phyloP scores from a whole-genome alignment of 257 asterid genomes.

The Solanum acaule region DNA sequence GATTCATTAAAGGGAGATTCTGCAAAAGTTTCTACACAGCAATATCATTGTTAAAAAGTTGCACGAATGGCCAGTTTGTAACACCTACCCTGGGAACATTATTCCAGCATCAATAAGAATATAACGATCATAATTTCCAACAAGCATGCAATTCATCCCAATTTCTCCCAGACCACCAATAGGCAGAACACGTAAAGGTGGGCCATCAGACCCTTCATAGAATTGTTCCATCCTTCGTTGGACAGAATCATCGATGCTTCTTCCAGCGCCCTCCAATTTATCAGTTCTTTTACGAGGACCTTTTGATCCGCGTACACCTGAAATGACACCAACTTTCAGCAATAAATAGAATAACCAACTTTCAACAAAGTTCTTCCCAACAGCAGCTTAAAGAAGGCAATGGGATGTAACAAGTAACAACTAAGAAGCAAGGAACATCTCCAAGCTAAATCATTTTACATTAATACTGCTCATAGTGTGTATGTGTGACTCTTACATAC shows the following conservation, averaged over 20 bases:
- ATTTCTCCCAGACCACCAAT: slow-evolving; percentile 98
- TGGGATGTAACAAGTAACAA: background rate
- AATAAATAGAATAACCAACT: background rate
- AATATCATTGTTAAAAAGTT: background rate
- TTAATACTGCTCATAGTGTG: background rate
- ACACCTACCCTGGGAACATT: slow-evolving; percentile 93
- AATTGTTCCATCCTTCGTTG: slow-evolving; percentile 95
- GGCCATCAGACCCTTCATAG: slow-evolving; percentile 94
- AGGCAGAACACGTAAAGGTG: slow-evolving; percentile 87
- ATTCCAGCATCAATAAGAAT: slow-evolving; percentile 95
- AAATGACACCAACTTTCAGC: background rate
- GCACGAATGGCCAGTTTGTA: background rate
- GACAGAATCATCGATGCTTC: slow-evolving; percentile 93
- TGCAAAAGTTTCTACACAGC: background rate
- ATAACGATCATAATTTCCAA: slow-evolving; percentile 91
- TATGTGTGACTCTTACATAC: background rate
- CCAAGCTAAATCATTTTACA: background rate
- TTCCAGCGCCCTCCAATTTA: slow-evolving; percentile 75
- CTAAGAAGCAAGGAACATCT: background rate
- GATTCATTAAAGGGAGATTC: background rate
- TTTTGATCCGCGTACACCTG: slow-evolving; percentile 46
- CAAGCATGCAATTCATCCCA: slow-evolving; percentile 99
- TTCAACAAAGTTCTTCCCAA: background rate
- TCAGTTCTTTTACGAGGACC: slow-evolving; percentile 47
- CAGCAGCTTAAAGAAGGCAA: background rate